Evolutionary conservation across 257 asterid species (phyloP), one percentile per base, ranked within the genome.

Genomic region (Nicotiana sylvestris): DNA sequence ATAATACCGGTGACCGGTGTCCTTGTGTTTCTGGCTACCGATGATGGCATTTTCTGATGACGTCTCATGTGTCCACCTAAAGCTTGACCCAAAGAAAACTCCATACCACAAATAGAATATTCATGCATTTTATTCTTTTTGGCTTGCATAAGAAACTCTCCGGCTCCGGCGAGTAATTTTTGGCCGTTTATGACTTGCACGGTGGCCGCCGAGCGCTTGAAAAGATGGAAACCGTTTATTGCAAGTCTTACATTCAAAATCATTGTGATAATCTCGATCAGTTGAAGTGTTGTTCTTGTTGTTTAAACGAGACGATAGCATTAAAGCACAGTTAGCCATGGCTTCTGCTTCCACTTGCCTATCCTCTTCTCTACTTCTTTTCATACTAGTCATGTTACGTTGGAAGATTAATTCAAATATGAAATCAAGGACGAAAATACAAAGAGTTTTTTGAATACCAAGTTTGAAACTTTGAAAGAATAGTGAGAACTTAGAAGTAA

Each of bases 231-330:
- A 79, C n/a, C 29, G 25, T 49, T 62, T 35, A 46, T 17, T 35
- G 74, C 82, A 79, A 13, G 82, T 79, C 74, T 61, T 79, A 43
- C 82, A 79, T 69, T 61, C 27, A 25, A 58, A 78, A 2, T 9
- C 62, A 74, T 49, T 5, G 27, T 7, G 5, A 43, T 11, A 16
- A n/a, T 15, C 57, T 5, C 30, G 35, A 16, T 37, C 9, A 43
- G 4, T 1, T 39, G 9, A 39, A 25, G 55, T 9, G 5, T 27
- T 1, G 12, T 66, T 8, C 6, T 9, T 30, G 10, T 66, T 57
- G 13, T 27, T 27, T 3, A 66, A 16, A 33, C 27, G 58, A n/a
- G 76, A 79, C 1, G 61, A 66, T 11, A 79, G 60, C 30, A 17
- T 51, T n/a, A 61, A 51, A 4, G 77, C 56, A 35, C 82, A 62